Evolutionary conservation across 108 stramenopile genomes (phyloP), one percentile per base, ranked within the genome.

Genomic region (Skeletonema marinoi): DNA sequence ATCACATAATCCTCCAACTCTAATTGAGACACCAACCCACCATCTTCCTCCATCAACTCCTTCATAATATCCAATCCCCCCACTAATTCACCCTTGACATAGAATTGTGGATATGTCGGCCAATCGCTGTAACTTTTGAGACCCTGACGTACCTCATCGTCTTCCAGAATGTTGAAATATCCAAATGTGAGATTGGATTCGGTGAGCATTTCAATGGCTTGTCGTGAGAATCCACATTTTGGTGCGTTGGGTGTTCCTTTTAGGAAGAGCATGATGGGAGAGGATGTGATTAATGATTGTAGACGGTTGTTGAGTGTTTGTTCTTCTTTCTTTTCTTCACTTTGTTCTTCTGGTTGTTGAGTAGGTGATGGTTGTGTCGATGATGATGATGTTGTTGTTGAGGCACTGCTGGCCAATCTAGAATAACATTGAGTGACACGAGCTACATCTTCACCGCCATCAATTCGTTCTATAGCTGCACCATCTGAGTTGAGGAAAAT

Each of bases 61-160:
- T 96, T 95, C 67, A 99, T 80, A 78, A 99, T 95, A 85, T 99
- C 99, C 19, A 99, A 74, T 19, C 99, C 99, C 7, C 99, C 99
- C 25, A 98, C 75, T 29, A 99, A 81, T 75, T 97, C 94, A 10
- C 98, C 99, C 25, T 88, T 81, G 8, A 96, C 97, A 80, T 98
- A 99, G 8, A 98, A 56, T 89, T 98, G 97, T 13, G 97, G 98
- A 83, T 93, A 98, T 6, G 98, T 98, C 5, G 96, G 96, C 98
- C 98, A 98, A 75, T 98, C 92, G 30, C 77, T 81, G 39, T 96
- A 85, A 29, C 69, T 80, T 73, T 98, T 98, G 56, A 98, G 83
- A 13, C 88, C 94, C 75, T 97, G 96, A 68, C 98, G 90, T 31
- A 98, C 98, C 3, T 86, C 87, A 6, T 96, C 89, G 65, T 93